Evolutionary conservation across 108 stramenopile genomes (phyloP).

Genomic region (Cyclotella baltica): DNA sequence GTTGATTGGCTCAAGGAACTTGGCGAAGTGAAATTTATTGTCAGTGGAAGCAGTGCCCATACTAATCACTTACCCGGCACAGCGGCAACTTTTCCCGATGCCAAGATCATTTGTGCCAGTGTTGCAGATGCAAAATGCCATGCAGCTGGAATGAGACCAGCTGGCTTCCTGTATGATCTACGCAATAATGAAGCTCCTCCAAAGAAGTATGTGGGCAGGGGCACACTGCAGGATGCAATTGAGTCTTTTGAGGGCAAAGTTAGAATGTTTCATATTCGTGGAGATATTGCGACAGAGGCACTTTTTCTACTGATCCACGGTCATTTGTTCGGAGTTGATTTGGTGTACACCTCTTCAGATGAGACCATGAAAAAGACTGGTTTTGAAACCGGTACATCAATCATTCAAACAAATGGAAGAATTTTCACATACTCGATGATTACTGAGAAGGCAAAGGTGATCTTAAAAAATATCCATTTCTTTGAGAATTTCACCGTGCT

Average conservation of each 20-base stretch:
- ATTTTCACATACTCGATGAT: conserved; percentile 24
- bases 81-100: conserved; percentile 27
- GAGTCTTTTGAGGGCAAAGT: conserved; percentile 29
- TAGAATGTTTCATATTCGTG: conserved; percentile 23
- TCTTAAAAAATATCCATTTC: neutral
- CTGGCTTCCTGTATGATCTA: conserved; percentile 33
- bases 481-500: neutral
- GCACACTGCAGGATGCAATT: conserved; percentile 19
- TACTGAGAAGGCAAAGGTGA: conserved; percentile 10
- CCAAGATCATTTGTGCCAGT: conserved; percentile 39
- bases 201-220: conserved; percentile 1
- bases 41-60: conserved; percentile 34
- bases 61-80: conserved; percentile 31
- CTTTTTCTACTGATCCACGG: conserved; percentile 19
- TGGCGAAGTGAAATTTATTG: conserved; percentile 35
- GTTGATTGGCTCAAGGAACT: conserved; percentile 30
- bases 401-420: conserved; percentile 6
- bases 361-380: conserved; percentile 10
- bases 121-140: conserved; percentile 41
- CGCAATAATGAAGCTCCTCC: conserved; percentile 7
- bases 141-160: conserved; percentile 26
- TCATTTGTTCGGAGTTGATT: conserved; percentile 39
- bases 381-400: conserved; percentile 22
- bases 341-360: conserved; percentile 11
- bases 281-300: conserved; percentile 35